These are phyloP conservation scores for Fraxinus greggii DNA, from an alignment of 305 asterid genomes.

Conservation along the genomic window DNA sequence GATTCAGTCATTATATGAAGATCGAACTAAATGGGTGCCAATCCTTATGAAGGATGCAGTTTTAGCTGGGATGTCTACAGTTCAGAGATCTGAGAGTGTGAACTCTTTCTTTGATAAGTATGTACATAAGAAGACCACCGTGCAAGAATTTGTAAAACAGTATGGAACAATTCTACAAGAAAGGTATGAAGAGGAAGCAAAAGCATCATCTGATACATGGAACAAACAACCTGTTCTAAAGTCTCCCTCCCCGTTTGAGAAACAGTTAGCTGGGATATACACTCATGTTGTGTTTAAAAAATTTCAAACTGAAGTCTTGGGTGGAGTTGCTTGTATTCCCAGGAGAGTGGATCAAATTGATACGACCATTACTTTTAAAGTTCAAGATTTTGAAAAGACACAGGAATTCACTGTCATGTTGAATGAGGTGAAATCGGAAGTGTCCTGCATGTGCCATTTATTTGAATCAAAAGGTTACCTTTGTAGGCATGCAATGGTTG, in stretches of 20 bases:
- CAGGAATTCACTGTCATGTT: slow-evolving; percentile 67
- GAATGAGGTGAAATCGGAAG: slow-evolving; percentile 73
- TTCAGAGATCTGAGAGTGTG: slow-evolving; percentile 82
- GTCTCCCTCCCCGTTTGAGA: slow-evolving; percentile 98
- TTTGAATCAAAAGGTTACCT: slow-evolving; percentile 89
- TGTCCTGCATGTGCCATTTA: slow-evolving; percentile 75
- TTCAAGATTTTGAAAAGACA: slow-evolving; percentile 71
- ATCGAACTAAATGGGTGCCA: slow-evolving; percentile 82
- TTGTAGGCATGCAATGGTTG: slow-evolving; percentile 90
- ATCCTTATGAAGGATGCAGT: slow-evolving; percentile 54
- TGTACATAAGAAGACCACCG: slow-evolving; percentile 78
- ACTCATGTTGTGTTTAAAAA: slow-evolving; percentile 73
- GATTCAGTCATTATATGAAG: slow-evolving; percentile 65
- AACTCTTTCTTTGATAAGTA: slow-evolving; percentile 88
- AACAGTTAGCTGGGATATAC: slow-evolving; percentile 68
- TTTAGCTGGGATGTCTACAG: slow-evolving; percentile 86
- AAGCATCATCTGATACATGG: slow-evolving; percentile 84
- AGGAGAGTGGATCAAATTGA: slow-evolving; percentile 64
- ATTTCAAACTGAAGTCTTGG: slow-evolving; percentile 90
- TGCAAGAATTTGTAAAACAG: slow-evolving; percentile 78
- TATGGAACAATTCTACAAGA: slow-evolving; percentile 76
- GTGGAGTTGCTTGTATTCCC: slow-evolving; percentile 91
- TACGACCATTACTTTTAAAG: slow-evolving; percentile 49
- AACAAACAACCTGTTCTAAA: slow-evolving; percentile 79
- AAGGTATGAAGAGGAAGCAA: slow-evolving; percentile 93